phyloP scores from a whole-genome alignment of 805 yeast genomes.

The Kuraishia ogatae region DNA sequence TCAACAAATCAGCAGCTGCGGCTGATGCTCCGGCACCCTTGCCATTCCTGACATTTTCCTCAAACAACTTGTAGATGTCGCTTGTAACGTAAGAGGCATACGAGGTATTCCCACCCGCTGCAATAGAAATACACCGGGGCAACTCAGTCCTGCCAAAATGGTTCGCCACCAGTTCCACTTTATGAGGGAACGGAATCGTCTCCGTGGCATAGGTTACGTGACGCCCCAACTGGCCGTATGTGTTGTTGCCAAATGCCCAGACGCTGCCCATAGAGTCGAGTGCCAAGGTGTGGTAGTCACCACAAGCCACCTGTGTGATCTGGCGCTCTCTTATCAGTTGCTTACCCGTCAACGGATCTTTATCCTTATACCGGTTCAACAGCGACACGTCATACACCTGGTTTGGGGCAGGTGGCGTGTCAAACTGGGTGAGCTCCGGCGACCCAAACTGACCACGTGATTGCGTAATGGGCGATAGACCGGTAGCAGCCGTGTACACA shows the following conservation, averaged over 20 bases:
- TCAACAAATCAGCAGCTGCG: slow-evolving; percentile 11
- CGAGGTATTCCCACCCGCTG: slow-evolving; percentile 66
- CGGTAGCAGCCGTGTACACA: slow-evolving; percentile 58
- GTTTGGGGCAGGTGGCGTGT: slow-evolving; percentile 39
- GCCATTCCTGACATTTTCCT: slow-evolving; percentile 15
- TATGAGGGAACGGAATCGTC: slow-evolving; percentile 60
- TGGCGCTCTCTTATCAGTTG: slow-evolving; percentile 25
- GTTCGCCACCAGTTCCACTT: slow-evolving; percentile 29
- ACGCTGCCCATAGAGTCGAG: slow-evolving; percentile 57
- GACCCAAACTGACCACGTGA: slow-evolving; percentile 78
- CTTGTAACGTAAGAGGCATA: slow-evolving; percentile 34
- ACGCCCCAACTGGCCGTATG: slow-evolving; percentile 77
- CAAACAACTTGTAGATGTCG: slow-evolving; percentile 26
- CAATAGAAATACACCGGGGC: slow-evolving; percentile 41
- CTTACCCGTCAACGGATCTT: slow-evolving; percentile 5
- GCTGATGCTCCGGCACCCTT: slow-evolving; percentile 1
- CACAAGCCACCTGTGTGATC: slow-evolving; percentile 60
- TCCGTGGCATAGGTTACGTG: slow-evolving; percentile 60
- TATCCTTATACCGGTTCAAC: slow-evolving; percentile 36
- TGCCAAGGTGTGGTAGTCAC: slow-evolving; percentile 65
- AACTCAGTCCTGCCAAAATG: slow-evolving; percentile 32
- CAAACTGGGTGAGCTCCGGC: slow-evolving; percentile 62
- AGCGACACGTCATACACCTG: slow-evolving; percentile 46
- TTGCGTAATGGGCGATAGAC: slow-evolving; percentile 30
- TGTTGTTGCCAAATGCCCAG: slow-evolving; percentile 84